A percentile compares a stretch with the other conserved stretches of the same genome.
phyloP scores from a whole-genome alignment of 768 basidiomycete genomes.

The Asterophora parasitica region DNA sequence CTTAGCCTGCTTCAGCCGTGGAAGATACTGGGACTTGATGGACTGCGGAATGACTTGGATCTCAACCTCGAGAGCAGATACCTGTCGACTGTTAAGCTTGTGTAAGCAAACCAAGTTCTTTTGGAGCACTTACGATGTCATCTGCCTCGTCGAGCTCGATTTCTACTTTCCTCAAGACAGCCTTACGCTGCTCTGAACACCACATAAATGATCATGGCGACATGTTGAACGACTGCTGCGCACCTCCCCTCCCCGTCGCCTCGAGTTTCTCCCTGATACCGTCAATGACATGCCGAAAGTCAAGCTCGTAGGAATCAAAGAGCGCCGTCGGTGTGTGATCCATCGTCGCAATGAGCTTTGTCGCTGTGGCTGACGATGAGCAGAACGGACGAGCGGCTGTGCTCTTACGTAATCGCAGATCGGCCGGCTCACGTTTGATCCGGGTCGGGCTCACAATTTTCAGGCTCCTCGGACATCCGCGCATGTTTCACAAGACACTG shows the following conservation, averaged over 20 bases:
- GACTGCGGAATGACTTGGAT: slow-evolving; percentile 88
- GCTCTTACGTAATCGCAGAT: neutral
- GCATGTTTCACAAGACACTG: too few species aligned
- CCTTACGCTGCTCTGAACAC: slow-evolving; percentile 72
- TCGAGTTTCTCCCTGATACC: slow-evolving; percentile 75
- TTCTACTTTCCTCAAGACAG: slow-evolving; percentile 73
- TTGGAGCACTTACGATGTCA: slow-evolving; percentile 63
- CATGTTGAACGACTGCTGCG: neutral
- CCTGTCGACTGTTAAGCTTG: slow-evolving; percentile 35
- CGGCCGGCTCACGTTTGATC: neutral
- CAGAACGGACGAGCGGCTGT: too few species aligned
- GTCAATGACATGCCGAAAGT: slow-evolving; percentile 69
- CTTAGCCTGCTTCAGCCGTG: slow-evolving; percentile 65
- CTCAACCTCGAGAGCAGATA: slow-evolving; percentile 93
- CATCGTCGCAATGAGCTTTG: slow-evolving; percentile 35
- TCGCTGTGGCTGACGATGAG: slow-evolving; percentile 5
- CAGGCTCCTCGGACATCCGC: too few species aligned
- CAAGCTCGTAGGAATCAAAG: slow-evolving; percentile 80
- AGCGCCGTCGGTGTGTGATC: slow-evolving; percentile 66
- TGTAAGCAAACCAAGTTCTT: neutral
- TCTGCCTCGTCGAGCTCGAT: slow-evolving; percentile 93
- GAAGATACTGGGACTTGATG: slow-evolving; percentile 62
- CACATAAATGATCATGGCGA: neutral
- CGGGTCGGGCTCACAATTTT: neutral
- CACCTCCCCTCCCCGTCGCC: slow-evolving; percentile 50